phyloP scores from a whole-genome alignment of 1,139 yeast species.

The Arxiozyma bovina region DNA sequence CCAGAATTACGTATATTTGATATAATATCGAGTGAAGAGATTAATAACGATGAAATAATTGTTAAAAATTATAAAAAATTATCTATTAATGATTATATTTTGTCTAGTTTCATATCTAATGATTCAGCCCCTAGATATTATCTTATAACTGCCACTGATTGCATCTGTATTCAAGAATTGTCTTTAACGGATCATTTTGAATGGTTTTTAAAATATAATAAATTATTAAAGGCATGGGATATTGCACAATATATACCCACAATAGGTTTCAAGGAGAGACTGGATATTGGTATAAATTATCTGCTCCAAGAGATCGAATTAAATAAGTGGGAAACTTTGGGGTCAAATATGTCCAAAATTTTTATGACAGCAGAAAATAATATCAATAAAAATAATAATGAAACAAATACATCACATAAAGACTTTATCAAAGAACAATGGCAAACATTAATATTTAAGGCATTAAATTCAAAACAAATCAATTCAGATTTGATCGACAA shows the following conservation, averaged over 20 bases:
- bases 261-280: constrained; percentile 41
- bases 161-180: constrained; percentile 63
- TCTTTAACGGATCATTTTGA: constrained; percentile 57
- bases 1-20: constrained; percentile 73
- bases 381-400: constrained; percentile 14
- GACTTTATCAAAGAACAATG: constrained; percentile 44
- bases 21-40: constrained; percentile 58
- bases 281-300: constrained; percentile 55
- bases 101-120: constrained; percentile 42
- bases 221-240: constrained; percentile 66
- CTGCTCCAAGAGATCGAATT: constrained; percentile 46
- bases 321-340: constrained; percentile 40
- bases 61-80: constrained; percentile 49
- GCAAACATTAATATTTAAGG: constrained; percentile 56
- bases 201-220: constrained; percentile 57
- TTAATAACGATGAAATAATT: constrained; percentile 76
- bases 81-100: constrained; percentile 72
- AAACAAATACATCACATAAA: constrained; percentile 29
- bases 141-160: constrained; percentile 74
- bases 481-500: constrained; percentile 26
- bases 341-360: constrained; percentile 4
- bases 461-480: constrained; percentile 43
- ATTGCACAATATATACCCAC: constrained; percentile 46
- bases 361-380: constrained; percentile 1
- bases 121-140: constrained; percentile 41